Conservation (phyloP, 495 filamentous ascomycete species). For the Neurospora sp. region DNA sequence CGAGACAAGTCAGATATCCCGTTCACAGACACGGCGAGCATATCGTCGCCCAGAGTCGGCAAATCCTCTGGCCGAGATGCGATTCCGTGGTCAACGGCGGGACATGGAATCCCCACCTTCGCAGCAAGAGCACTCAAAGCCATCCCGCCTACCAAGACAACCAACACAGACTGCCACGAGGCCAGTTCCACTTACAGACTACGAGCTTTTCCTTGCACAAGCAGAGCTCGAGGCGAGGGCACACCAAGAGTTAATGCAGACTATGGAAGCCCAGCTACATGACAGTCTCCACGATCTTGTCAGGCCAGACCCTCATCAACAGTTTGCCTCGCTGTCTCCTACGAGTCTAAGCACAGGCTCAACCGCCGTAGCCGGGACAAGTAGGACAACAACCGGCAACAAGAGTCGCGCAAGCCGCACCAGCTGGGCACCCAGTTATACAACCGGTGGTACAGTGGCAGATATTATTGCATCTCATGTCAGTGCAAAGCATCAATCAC, state of each 20-base stretch:
- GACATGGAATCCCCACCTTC: background rate
- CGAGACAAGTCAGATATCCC: background rate
- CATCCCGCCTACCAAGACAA: background rate
- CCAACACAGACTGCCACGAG: background rate
- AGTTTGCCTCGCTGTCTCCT: slow-evolving; percentile 5
- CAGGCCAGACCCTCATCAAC: slow-evolving; percentile 14
- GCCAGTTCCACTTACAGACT: slow-evolving; percentile 9
- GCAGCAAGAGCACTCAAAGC: background rate
- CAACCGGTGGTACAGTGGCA: background rate
- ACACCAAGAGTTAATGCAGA: slow-evolving; percentile 3
- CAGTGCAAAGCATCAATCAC: background rate
- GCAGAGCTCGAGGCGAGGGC: slow-evolving; percentile 19
- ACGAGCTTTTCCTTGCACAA: slow-evolving; percentile 18
- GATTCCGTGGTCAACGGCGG: background rate
- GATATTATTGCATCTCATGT: background rate
- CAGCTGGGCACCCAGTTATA: slow-evolving; percentile 10
- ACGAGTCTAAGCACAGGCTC: background rate
- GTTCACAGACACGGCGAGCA: background rate
- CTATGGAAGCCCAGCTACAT: background rate
- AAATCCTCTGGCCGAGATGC: background rate
- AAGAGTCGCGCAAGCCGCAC: slow-evolving; percentile 3
- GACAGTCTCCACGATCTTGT: background rate
- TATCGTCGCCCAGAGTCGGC: background rate
- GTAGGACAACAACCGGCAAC: background rate
- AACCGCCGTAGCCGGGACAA: slow-evolving; percentile 1